phyloP scores from a whole-genome alignment of 352 stramenopile species.

The Aphanomyces stellatus region DNA sequence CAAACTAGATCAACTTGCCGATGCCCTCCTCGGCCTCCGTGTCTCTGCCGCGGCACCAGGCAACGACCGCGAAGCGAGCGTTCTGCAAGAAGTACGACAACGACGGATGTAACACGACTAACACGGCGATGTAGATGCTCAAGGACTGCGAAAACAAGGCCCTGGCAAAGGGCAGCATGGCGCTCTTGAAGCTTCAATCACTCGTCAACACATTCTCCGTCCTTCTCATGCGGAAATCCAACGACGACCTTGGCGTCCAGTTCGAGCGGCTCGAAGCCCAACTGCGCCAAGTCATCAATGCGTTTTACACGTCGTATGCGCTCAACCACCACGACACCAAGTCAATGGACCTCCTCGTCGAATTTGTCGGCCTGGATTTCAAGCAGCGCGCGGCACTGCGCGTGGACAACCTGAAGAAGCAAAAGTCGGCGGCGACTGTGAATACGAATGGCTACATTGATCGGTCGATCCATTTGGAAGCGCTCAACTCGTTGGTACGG shows the following conservation, averaged over 20 bases:
- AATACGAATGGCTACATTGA: constrained; percentile 82
- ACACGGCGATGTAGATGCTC: constrained; percentile 39
- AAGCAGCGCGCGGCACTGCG: constrained; percentile 38
- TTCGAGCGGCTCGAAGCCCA: background rate
- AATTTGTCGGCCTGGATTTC: constrained; percentile 10
- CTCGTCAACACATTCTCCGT: constrained; percentile 30
- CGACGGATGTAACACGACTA: background rate
- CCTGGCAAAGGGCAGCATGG: constrained; percentile 28
- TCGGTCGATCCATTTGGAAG: constrained; percentile 24
- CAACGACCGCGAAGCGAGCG: constrained; percentile 21
- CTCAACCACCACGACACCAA: background rate
- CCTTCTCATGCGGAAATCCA: constrained; percentile 34
- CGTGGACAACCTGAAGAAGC: constrained; percentile 39
- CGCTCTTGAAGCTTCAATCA: constrained; percentile 34
- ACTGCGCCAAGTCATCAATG: constrained; percentile 5
- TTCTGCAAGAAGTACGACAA: constrained; percentile 49
- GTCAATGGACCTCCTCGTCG: background rate
- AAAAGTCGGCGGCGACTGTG: constrained; percentile 44
- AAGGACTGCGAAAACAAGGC: constrained; percentile 65
- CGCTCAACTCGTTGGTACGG: background rate
- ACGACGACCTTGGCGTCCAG: background rate
- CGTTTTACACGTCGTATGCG: constrained; percentile 13
- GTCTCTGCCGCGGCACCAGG: constrained; percentile 15
- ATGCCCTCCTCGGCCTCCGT: constrained; percentile 23
- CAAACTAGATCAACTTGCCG: constrained; percentile 33